Conservation (phyloP, 2,329 filamentous ascomycete genomes). For the Graphilbum sp. region DNA sequence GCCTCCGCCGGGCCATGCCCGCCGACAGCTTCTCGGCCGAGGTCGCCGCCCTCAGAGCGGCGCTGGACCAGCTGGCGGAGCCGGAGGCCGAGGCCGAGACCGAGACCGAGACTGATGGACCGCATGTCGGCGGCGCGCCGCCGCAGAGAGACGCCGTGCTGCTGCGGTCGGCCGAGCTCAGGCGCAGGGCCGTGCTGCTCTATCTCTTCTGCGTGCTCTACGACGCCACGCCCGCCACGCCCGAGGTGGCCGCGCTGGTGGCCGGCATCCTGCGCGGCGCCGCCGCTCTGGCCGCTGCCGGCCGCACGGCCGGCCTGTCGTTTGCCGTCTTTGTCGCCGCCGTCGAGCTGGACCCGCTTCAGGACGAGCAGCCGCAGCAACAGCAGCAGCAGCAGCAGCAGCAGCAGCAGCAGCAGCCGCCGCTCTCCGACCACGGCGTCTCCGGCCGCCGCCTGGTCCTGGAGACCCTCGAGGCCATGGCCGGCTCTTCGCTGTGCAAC, state of each 20-base stretch:
- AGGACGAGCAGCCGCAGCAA: neutral
- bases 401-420: no score
- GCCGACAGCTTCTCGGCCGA: neutral
- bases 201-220: constrained; percentile 2
- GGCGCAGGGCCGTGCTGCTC: neutral
- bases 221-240: neutral
- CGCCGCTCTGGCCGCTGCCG: neutral
- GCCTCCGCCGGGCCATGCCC: neutral
- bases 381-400: neutral
- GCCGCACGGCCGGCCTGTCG: neutral
- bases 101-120: neutral
- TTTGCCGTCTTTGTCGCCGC: constrained; percentile 1
- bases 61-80: neutral
- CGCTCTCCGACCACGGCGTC: neutral
- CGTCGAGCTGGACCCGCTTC: constrained; percentile 2
- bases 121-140: no score
- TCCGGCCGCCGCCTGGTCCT: neutral
- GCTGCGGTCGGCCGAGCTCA: neutral
- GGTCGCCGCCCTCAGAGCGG: neutral
- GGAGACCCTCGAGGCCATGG: neutral
- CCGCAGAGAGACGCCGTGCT: no score
- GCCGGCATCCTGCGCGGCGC: neutral
- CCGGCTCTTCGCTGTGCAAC: neutral
- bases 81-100: neutral
- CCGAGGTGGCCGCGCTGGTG: neutral